A percentile compares a stretch with the other conserved stretches of the same genome.
Conservation (phyloP, 495 filamentous ascomycete genomes). For the Tuber brumale region DNA sequence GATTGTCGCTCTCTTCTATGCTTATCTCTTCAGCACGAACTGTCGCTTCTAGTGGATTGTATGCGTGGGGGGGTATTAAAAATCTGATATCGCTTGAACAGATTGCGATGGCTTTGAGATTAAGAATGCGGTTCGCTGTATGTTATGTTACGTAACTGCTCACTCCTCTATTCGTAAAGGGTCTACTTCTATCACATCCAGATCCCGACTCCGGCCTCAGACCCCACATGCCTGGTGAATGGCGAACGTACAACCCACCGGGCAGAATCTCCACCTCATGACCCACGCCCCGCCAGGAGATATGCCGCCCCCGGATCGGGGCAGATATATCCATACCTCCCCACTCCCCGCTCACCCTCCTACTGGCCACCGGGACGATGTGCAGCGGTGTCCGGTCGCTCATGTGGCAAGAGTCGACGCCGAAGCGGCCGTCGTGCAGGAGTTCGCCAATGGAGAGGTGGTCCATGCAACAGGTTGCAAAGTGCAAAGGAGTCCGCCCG, state of each 20-base stretch:
- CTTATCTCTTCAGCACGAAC: not conserved
- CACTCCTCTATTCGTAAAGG: too few relatives aligned
- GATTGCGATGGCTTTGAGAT: not conserved
- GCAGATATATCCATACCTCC: not conserved
- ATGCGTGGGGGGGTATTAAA: too few relatives aligned
- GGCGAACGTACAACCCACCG: not conserved
- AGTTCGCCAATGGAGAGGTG: too few relatives aligned
- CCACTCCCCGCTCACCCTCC: not conserved
- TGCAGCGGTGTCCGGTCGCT: too few relatives aligned
- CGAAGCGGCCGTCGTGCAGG: too few relatives aligned
- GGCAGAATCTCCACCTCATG: not conserved
- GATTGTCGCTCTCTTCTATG: not conserved
- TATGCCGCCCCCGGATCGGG: too few relatives aligned
- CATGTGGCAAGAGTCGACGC: too few relatives aligned
- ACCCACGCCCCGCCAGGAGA: not conserved
- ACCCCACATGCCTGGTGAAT: not conserved
- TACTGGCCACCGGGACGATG: not conserved
- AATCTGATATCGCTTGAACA: not conserved
- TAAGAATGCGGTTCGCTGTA: not conserved
- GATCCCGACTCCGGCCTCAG: not conserved
- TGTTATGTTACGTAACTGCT: not conserved
- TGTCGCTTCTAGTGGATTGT: not conserved
- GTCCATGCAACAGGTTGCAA: too few relatives aligned
- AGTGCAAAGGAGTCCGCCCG: too few relatives aligned
- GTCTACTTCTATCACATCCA: too few relatives aligned